Base-by-base conservation (phyloP, 2,329 filamentous ascomycete genomes). In the Alternaria hordeiaustralica region DNA sequence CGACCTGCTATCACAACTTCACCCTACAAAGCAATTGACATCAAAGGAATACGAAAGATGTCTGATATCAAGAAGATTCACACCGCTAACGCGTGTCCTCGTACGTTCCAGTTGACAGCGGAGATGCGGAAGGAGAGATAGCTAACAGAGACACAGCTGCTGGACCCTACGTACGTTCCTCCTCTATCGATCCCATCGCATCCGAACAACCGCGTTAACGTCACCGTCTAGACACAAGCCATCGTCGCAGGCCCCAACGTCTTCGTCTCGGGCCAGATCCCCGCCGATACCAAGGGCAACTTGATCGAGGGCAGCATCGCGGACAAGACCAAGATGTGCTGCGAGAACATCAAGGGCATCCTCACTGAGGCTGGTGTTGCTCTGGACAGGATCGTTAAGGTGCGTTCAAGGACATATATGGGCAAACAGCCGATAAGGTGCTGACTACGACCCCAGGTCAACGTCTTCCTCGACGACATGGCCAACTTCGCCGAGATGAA, bases 401-500 rank as follows among this genome's bases (percentile, higher is more conserved):
- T 94, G 60, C 36, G 69, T 56, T 21, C 11, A 10, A 2, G 9
- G 15, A n/a, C 15, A 3, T 3, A 23, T 4, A 6, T 5, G 13
- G 10, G 13, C 4, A 15, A 11, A 41, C 11, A 46, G 6, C 9
- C 25, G 21, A 49, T 25, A 1, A n/a, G 12, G 23, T 26, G 30
- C 50, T 60, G 33, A 55, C 53, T 18, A 55, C 2, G 10, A 26
- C 2, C 8, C 4, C 55, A 84, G 82, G 79, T 81, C 72, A 85
- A 81, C 56, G 91, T 97, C 78, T 98, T 97, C 87, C 84, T 98
- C 66, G 90, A 91, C 55, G 92, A 96, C 82, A 98, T 98, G 95
- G 88, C 86, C 67, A 87, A 96, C 82, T 98, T 98, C 78, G 89
- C 87, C 54, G 89, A 89, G 79, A 93, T 97, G 92, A 97, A 97